Base-by-base conservation (phyloP, 352 stramenopile genomes). In the Globisporangium okanoganense region DNA sequence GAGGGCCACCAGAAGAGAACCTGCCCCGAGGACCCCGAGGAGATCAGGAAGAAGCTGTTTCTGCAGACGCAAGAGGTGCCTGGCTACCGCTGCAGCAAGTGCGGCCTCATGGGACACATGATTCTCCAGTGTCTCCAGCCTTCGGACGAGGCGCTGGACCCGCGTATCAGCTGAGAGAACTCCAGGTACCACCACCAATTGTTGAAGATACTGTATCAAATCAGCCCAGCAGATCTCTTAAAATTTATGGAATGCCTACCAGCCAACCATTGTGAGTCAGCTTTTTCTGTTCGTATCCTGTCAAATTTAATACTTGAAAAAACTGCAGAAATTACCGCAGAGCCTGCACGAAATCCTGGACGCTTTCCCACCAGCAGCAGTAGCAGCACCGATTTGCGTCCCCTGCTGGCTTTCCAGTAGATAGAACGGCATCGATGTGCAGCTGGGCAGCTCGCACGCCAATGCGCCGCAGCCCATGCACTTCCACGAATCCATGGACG, bases 321-420 rank as follows among this genome's bases (percentile, higher is more conserved):
- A 90, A 47, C 76, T 87, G 61, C 84, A 93, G 60, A 85, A 91
- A 62, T 73, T 91, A n/a, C 80, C 85, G 44, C 85, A 94, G 0
- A 92, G 49, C 7, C 82, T 66, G 47, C 85, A 94, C 31, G 82
- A 70, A 31, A 93, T 79, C 52, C 78, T 81, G 49, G 65, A 57
- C 6, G 35, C 13, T 35, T 47, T 10, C 3, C 29, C 29, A 3
- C 29, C 29, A 22, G 4, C 27, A 12, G 54, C 44, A 24, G 40
- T 48, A 13, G 50, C n/a, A 2, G 41, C 35, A 7, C 47, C 25
- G 14, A 18, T 49, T 0, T 56, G 38, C 13, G 54, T 53, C 3
- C 67, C 41, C 2, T 71, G 62, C 3, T 72, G 60, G 10, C 58
- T 55, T 35, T 79, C 75, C 41, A 89, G 70, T 60, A 91, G 71